phyloP scores from a whole-genome alignment of 176 grass and related monocot species.

The Dendrocalamus sinicus region DNA sequence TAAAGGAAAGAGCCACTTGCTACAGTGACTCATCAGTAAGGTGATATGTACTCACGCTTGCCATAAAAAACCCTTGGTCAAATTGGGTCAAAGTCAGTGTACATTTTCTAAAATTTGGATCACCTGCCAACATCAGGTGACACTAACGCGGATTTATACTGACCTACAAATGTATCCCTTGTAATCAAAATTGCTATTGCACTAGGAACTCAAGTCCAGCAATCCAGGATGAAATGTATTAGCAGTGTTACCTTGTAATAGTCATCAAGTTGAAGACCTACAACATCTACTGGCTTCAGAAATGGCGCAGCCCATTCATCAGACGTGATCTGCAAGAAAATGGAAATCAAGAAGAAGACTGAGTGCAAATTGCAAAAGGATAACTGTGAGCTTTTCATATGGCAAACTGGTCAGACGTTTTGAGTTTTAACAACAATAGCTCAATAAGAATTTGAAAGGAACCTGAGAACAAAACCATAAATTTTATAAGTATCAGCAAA shows the following conservation, averaged over 20 bases:
- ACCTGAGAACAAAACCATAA: background rate
- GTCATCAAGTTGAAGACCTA: slow-evolving; percentile 69
- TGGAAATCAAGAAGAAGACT: slow-evolving; percentile 31
- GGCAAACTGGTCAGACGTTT: background rate
- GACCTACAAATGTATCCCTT: slow-evolving; percentile 24
- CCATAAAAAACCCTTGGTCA: background rate
- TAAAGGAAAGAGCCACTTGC: background rate
- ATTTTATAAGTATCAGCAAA: slow-evolving; percentile 19
- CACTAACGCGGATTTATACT: background rate
- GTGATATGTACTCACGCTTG: background rate
- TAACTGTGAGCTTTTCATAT: slow-evolving; percentile 17
- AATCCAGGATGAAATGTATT: slow-evolving; percentile 13
- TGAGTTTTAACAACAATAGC: background rate
- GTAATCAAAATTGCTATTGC: slow-evolving; percentile 3
- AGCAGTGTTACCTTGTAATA: slow-evolving; percentile 70
- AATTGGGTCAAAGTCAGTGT: background rate
- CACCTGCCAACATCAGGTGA: slow-evolving; percentile 5
- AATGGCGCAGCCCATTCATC: slow-evolving; percentile 73
- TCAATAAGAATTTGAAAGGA: background rate
- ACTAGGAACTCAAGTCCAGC: background rate
- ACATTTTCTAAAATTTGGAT: background rate
- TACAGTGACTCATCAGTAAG: background rate
- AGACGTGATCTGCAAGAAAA: slow-evolving; percentile 67
- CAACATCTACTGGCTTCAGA: slow-evolving; percentile 81
- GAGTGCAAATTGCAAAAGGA: slow-evolving; percentile 29